phyloP scores from a whole-genome alignment of 2,329 filamentous ascomycete species.

The Aspergillus viridinutans region DNA sequence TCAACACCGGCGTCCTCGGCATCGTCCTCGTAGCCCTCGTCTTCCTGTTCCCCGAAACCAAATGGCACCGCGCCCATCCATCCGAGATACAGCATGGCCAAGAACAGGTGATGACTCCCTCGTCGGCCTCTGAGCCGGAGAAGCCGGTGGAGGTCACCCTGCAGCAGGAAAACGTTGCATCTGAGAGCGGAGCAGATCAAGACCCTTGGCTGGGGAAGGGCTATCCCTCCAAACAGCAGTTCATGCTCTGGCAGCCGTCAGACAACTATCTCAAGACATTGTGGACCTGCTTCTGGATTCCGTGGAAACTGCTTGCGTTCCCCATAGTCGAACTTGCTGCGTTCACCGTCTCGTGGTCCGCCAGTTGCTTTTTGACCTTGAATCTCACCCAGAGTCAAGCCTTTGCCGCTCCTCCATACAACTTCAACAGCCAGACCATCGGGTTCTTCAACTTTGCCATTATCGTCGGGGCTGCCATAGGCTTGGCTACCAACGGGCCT shows the following conservation, averaged over 20 bases:
- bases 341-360: slow-evolving; percentile 59
- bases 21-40: slow-evolving; percentile 50
- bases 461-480: slow-evolving; percentile 51
- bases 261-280: slow-evolving; percentile 43
- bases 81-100: slow-evolving; percentile 11
- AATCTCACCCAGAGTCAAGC: slow-evolving; percentile 58
- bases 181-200: slow-evolving; percentile 21
- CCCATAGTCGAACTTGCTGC: slow-evolving; percentile 61
- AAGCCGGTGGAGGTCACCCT: slow-evolving; percentile 8
- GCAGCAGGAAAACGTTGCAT: slow-evolving; percentile 14
- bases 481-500: slow-evolving; percentile 52
- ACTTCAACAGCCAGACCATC: slow-evolving; percentile 48
- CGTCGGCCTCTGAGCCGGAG: slow-evolving; percentile 10
- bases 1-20: slow-evolving; percentile 55
- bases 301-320: slow-evolving; percentile 59
- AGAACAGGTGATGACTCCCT: not conserved
- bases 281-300: slow-evolving; percentile 54
- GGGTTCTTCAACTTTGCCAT: slow-evolving; percentile 58
- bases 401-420: slow-evolving; percentile 54
- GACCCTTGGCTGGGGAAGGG: slow-evolving; percentile 57
- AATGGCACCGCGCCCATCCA: slow-evolving; percentile 49
- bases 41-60: slow-evolving; percentile 62
- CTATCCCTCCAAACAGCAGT: slow-evolving; percentile 53
- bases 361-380: slow-evolving; percentile 54
- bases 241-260: slow-evolving; percentile 50